Base-by-base conservation (phyloP, 2,329 filamentous ascomycete genomes). In the Aspergillus luchuensis region DNA sequence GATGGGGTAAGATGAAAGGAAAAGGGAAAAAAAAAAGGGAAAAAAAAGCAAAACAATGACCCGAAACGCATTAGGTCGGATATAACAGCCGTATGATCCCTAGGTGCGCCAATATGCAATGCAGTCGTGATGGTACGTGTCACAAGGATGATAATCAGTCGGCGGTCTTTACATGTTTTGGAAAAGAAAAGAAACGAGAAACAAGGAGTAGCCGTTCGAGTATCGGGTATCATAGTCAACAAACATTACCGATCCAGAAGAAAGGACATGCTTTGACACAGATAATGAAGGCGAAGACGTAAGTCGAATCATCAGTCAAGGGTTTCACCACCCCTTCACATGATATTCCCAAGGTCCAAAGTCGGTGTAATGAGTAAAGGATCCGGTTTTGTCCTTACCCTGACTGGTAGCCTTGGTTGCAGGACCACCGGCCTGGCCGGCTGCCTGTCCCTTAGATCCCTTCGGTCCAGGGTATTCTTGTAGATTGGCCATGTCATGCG, bases 401-500 rank as follows among this genome's bases (percentile, higher is more conserved):
- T 82, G 82, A 77, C 84, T 82, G 10, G 51, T 41, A 11, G 51
- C 19, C 21, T 55, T 56, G 5, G 48, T 45, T 53, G 43, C 23
- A 28, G 51, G 4, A 25, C 69, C 66, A 23, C 69, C 71, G 17
- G 63, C 63, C 50, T 69, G 63, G 30, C 63, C 64, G 2, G 63
- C 53, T 19, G 58, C 57, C 6, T 69, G 66, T 47, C 61, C 66
- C 30, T 66, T 66, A 77, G 85, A 85, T 76, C 82, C 78, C 71
- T 83, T 84, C 3, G 81, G 77, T 67, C 91, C 88, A 5, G 91
- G 91, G 71, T 90, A 91, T 75, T 95, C 87, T 78, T 89, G 90
- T 47, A 98, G 83, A 76, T 96, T 96, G 63, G 91, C 90, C 64
- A 97, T 88, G 72, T 97, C 93, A 66, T 94, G 91, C 2, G 94